These are phyloP conservation scores for Metschnikowia kunwiensis DNA, from an alignment of 805 yeast species.

Conservation along the genomic window DNA sequence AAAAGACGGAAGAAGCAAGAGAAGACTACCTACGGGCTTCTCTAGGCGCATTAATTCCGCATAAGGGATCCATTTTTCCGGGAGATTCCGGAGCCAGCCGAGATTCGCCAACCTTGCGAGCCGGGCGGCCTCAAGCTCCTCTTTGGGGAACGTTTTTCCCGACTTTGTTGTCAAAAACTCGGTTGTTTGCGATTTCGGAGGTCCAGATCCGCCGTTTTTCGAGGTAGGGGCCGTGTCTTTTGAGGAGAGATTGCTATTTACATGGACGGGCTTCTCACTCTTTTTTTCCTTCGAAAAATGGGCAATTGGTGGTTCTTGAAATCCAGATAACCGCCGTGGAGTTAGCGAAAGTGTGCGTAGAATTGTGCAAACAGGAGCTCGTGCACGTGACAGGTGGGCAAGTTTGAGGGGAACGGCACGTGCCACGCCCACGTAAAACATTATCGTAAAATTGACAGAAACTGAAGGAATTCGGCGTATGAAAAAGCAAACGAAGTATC, in stretches of 20 bases:
- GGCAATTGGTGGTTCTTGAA: slow-evolving; percentile 13
- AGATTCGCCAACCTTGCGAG: slow-evolving; percentile 45
- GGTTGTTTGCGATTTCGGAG: no score
- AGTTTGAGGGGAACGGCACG: no score
- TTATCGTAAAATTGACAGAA: no score
- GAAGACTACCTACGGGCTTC: slow-evolving; percentile 93
- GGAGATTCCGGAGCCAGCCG: slow-evolving; percentile 57
- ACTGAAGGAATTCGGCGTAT: no score
- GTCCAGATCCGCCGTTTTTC: no score
- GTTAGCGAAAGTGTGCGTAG: slow-evolving; percentile 3
- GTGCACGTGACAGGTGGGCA: no score
- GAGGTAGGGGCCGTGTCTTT: no score
- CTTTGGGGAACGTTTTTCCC: slow-evolving; percentile 26
- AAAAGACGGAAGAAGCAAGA: slow-evolving; percentile 77
- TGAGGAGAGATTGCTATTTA: no score
- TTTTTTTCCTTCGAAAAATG: not conserved
- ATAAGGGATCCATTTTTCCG: slow-evolving; percentile 77
- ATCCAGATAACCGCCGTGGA: slow-evolving; percentile 3
- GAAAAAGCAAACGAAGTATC: no score
- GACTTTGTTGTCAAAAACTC: not conserved
- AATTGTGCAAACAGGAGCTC: no score
- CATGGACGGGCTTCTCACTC: no score
- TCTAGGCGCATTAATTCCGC: slow-evolving; percentile 90
- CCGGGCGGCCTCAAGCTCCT: slow-evolving; percentile 50
- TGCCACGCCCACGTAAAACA: no score